These are phyloP conservation scores for Quercus phellos DNA, from an alignment of 331 rosid genomes.

Conservation along the genomic window DNA sequence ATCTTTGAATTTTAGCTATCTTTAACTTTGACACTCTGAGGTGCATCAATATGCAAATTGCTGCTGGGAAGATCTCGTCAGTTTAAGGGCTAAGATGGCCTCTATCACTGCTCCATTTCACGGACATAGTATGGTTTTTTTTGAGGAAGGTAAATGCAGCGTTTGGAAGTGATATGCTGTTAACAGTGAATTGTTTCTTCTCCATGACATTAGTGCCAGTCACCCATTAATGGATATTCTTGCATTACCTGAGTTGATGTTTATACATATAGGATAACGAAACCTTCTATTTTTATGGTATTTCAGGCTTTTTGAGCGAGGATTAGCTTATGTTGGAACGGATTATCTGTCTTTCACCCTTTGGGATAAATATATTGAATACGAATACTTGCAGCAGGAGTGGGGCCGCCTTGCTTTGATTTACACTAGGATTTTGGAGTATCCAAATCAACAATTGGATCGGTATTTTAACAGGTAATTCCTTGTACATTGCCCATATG, in stretches of 20 bases:
- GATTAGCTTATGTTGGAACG: slow-evolving; percentile 91
- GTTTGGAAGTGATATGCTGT: slow-evolving; percentile 93
- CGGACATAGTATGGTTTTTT: slow-evolving; percentile 82
- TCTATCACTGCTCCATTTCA: slow-evolving; percentile 93
- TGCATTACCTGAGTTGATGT: slow-evolving; percentile 36
- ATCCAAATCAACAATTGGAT: slow-evolving; percentile 94
- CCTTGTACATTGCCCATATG: not conserved
- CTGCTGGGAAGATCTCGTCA: slow-evolving; percentile 98
- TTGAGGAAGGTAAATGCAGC: slow-evolving; percentile 99
- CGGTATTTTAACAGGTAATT: slow-evolving; percentile 86
- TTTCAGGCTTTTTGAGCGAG: slow-evolving; percentile 98
- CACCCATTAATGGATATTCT: slow-evolving; percentile 50
- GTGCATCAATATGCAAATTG: slow-evolving; percentile 96
- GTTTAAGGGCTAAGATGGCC: slow-evolving; percentile 99
- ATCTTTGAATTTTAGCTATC: slow-evolving; percentile 54
- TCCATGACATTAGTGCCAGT: slow-evolving; percentile 64
- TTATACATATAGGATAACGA: slow-evolving; percentile 35
- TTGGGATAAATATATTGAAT: slow-evolving; percentile 97
- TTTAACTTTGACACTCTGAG: slow-evolving; percentile 77
- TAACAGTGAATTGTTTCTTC: slow-evolving; percentile 82
- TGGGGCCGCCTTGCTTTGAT: slow-evolving; percentile 90
- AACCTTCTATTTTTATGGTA: slow-evolving; percentile 18
- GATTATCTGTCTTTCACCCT: slow-evolving; percentile 92
- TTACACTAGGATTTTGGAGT: slow-evolving; percentile 82
- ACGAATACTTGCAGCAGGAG: slow-evolving; percentile 94